Conservation (phyloP, 305 asterid species). For the Caryopteris hybrid region DNA sequence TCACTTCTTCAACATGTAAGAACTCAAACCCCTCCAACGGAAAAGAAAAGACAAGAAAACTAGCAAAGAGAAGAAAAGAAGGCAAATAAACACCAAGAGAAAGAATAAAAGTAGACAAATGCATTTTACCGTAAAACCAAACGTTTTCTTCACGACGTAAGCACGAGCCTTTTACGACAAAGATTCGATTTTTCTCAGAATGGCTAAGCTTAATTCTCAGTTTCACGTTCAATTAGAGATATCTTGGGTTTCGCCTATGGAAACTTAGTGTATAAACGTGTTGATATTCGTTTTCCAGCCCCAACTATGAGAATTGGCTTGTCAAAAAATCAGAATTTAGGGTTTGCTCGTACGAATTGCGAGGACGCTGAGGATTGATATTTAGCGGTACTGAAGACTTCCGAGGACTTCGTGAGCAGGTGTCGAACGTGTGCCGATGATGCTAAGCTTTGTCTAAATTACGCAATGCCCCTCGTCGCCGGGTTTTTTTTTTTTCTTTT, state of each 20-base stretch:
- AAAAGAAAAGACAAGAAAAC: neutral
- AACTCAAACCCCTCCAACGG: neutral
- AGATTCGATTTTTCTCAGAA: conserved; percentile 13
- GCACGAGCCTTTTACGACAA: conserved; percentile 8
- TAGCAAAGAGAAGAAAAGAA: neutral
- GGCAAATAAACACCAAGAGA: neutral
- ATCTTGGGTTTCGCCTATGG: neutral
- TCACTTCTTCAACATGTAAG: neutral
- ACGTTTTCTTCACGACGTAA: neutral
- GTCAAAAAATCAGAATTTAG: conserved; percentile 19
- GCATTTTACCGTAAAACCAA: neutral
- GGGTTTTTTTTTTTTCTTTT: neutral
- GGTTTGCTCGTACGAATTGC: conserved; percentile 22
- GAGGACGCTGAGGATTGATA: conserved; percentile 18
- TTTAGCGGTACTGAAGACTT: conserved; percentile 12
- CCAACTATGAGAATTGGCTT: neutral
- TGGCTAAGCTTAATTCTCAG: conserved; percentile 8
- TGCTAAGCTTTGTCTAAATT: neutral
- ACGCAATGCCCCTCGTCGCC: conserved; percentile 12
- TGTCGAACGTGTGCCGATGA: conserved; percentile 1
- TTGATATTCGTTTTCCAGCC: neutral
- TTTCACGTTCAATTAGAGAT: neutral
- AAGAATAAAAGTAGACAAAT: neutral
- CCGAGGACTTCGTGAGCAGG: conserved; percentile 8
- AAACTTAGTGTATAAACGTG: neutral